A percentile compares a stretch with the other conserved stretches of the same genome.
phyloP scores from a whole-genome alignment of 306 rosid genomes.

The Vigna reflexopilosa region DNA sequence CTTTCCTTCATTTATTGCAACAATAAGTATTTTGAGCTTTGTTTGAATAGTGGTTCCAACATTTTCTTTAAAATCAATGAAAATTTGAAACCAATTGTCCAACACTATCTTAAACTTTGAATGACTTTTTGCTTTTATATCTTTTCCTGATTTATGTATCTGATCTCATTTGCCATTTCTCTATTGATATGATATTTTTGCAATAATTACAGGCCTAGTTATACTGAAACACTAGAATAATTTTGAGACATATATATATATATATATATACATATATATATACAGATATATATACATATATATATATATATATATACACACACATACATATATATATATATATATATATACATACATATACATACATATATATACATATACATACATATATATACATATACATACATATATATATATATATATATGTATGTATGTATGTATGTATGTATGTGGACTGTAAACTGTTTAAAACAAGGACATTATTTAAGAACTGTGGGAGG shows the following conservation, averaged over 20 bases:
- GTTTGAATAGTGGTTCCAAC: neutral
- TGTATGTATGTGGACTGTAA: neutral
- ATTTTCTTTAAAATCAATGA: slow-evolving; percentile 19
- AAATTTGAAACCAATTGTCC: slow-evolving; percentile 7
- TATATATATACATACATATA: no score
- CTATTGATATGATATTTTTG: slow-evolving; percentile 15
- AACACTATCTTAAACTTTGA: neutral
- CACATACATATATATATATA: no score
- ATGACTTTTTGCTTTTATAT: neutral
- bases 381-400: no score
- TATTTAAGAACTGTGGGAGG: slow-evolving; percentile 9
- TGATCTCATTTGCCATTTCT: slow-evolving; percentile 21
- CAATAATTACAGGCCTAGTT: slow-evolving; percentile 8
- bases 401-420: no score
- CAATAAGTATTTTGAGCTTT: slow-evolving; percentile 13
- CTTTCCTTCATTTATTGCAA: slow-evolving; percentile 34
- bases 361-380: no score
- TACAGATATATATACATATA: no score
- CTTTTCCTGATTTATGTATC: neutral
- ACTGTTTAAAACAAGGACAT: slow-evolving; percentile 20
- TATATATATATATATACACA: no score
- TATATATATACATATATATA: no score
- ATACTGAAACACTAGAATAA: slow-evolving; percentile 8
- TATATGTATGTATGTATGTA: no score
- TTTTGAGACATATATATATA: neutral